Percentiles rank a stretch among this genome's conserved stretches.
Conservation (phyloP, 140 eudicot genomes). For the Flaveria floridana region DNA sequence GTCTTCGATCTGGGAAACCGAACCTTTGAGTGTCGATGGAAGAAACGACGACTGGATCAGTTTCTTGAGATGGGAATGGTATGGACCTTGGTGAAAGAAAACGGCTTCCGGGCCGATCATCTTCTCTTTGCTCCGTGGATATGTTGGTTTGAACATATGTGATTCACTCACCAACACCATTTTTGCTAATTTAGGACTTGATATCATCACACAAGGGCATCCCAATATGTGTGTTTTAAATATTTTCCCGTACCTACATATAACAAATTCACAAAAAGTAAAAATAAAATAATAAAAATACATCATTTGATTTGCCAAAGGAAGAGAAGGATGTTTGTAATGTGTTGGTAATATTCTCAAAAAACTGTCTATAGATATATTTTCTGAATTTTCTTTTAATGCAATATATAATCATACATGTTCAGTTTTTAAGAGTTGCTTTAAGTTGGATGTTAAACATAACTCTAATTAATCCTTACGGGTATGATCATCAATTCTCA, state of each 20-base stretch:
- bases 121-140: constrained; percentile 79
- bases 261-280: background rate
- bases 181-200: constrained; percentile 84
- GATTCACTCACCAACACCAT: constrained; percentile 62
- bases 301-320: no score
- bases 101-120: constrained; percentile 76
- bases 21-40: constrained; percentile 51
- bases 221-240: constrained; percentile 90
- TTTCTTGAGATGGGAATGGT: constrained; percentile 72
- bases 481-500: no score
- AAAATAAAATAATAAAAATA: no score
- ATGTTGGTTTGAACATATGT: constrained; percentile 88
- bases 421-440: background rate
- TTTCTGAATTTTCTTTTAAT: background rate
- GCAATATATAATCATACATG: no score
- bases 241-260: constrained; percentile 68
- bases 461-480: background rate
- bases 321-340: background rate
- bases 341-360: background rate
- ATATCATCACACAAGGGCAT: constrained; percentile 95
- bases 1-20: constrained; percentile 51
- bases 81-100: constrained; percentile 90
- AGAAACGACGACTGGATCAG: constrained; percentile 56
- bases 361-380: background rate
- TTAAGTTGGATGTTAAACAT: background rate